Base-by-base conservation (phyloP, 768 basidiomycete species). In the Pisolithus orientalis region DNA sequence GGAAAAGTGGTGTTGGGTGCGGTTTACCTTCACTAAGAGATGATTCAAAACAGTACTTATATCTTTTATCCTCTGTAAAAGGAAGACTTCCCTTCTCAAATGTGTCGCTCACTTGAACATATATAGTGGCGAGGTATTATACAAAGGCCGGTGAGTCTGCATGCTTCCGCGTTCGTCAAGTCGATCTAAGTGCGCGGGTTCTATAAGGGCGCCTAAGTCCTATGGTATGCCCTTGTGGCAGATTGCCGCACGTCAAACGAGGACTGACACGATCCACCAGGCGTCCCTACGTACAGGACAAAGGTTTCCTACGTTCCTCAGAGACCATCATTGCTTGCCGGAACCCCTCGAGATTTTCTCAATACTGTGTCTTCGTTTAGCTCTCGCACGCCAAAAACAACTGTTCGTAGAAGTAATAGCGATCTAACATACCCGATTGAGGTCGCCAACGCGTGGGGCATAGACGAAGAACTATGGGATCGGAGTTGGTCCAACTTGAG, bases 251-350 rank as follows among this genome's bases (percentile, higher is more conserved):
- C 46, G 34, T 25, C 28, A 38, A 48, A 29, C 11, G 11, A 29
- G 44, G 13, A 40, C 50, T 58, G 5, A 57, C 27, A 32, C 11
- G 17, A n/a, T 28, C 46, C 7, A 2, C 32, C 61, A 87, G 90
- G 87, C 11, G 79, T 93, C 24, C 90, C 93, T 3, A 63, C 65
- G 16, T 95, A 84, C 69, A 82, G 93, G 47, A 91, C 85, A 0
- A 78, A 76, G 50, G 83, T 95, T 3, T 78, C 85, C 53, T 95
- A 95, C 65, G 84, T 94, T 25, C 92, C 93, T 1, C 93, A 95
- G 67, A 75, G 93, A 39, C 86, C 93, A 0, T 87, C 91, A 1
- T 73, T 94, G n/a, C 79, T 95, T 21, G 80, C 90, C 1, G 87
- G 86, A 4, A 85, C 87, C 3, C 93, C 93, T 0, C 73, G 76